A percentile compares a stretch with the other conserved stretches of the same genome.
Conservation (phyloP, 1,284 basidiomycete species). For the Apiotrichum veenhuisii region DNA sequence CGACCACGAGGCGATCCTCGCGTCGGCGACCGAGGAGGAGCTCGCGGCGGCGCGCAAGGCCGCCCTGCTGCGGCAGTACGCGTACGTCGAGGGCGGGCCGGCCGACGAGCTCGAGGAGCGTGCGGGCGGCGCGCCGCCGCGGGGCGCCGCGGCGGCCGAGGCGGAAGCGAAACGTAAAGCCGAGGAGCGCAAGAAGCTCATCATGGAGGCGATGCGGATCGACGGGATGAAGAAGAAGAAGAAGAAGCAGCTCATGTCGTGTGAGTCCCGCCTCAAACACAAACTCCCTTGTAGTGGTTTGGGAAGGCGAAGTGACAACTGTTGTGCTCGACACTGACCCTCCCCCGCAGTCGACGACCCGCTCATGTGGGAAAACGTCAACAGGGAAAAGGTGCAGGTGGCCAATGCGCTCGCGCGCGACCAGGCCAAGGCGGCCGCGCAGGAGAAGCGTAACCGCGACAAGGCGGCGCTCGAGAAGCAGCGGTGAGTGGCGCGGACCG, state of each 20-base stretch:
- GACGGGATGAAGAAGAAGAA: conserved; percentile 48
- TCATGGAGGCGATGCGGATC: conserved; percentile 41
- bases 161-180: conserved; percentile 39
- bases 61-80: conserved; percentile 46
- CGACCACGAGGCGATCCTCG: conserved; percentile 28
- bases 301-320: no score
- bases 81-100: conserved; percentile 42
- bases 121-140: conserved; percentile 26
- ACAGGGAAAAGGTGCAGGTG: conserved; percentile 43
- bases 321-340: no score
- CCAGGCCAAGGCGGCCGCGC: conserved; percentile 33
- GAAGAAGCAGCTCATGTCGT: conserved; percentile 39
- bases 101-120: conserved; percentile 20
- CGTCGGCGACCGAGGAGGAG: conserved; percentile 43
- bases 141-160: conserved; percentile 23
- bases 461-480: conserved; percentile 49
- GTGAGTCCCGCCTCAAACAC: conserved; percentile 19
- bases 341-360: conserved; percentile 38
- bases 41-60: conserved; percentile 34
- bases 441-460: conserved; percentile 41
- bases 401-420: conserved; percentile 41
- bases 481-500: conserved; percentile 34
- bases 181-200: conserved; percentile 38
- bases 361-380: conserved; percentile 37
- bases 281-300: no score